phyloP scores from a whole-genome alignment of 2,329 filamentous ascomycete species.

The Microdochium trichocladiopsis region DNA sequence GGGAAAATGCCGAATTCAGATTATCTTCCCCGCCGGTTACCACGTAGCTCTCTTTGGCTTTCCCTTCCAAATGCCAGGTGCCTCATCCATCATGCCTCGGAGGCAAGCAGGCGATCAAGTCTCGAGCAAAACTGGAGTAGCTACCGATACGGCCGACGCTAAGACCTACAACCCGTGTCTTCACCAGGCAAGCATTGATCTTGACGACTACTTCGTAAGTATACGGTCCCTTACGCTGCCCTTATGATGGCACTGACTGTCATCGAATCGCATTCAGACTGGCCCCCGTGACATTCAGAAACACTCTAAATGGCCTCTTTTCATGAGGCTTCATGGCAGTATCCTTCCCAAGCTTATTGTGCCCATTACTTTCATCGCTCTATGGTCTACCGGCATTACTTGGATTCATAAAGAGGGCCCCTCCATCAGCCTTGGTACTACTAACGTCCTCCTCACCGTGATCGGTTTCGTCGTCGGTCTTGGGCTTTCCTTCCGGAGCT shows the following conservation, averaged over 20 bases:
- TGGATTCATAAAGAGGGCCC: constrained; percentile 39
- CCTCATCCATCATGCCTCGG: background rate
- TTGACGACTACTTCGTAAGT: constrained; percentile 39
- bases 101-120: background rate
- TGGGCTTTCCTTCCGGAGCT: constrained; percentile 69
- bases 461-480: constrained; percentile 79
- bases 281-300: constrained; percentile 64
- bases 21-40: background rate
- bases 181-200: constrained; percentile 24
- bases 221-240: too few species aligned
- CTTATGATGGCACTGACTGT: background rate
- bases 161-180: constrained; percentile 13
- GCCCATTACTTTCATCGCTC: constrained; percentile 54
- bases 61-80: background rate
- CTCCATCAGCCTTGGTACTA: constrained; percentile 40
- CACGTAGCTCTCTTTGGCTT: background rate
- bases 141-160: background rate
- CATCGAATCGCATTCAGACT: constrained; percentile 16
- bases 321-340: constrained; percentile 70
- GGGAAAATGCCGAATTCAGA: too few species aligned
- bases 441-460: constrained; percentile 70
- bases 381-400: constrained; percentile 63
- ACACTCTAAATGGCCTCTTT: constrained; percentile 74
- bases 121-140: background rate
- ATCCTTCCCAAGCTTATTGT: constrained; percentile 68